Conservation (phyloP, 768 basidiomycete species). For the Lentinula sp. region DNA sequence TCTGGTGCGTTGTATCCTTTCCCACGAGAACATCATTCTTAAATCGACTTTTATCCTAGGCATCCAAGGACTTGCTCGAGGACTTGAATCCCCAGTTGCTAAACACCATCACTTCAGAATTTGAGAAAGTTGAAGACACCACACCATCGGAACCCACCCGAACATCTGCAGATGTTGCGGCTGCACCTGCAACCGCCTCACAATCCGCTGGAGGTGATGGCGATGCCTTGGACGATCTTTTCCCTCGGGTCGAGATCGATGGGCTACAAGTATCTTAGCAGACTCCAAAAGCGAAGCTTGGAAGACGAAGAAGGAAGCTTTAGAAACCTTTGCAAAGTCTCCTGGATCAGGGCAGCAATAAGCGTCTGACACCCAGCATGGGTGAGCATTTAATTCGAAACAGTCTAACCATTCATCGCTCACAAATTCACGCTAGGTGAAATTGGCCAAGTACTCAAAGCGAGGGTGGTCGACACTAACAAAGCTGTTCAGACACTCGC, state of each 20-base stretch:
- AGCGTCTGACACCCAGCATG: constrained; percentile 86
- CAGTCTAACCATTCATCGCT: not conserved
- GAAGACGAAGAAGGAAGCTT: constrained; percentile 94
- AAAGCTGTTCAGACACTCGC: constrained; percentile 89
- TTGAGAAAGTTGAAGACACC: constrained; percentile 84
- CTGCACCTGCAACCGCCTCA: constrained; percentile 34
- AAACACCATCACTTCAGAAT: constrained; percentile 84
- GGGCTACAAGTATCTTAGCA: constrained; percentile 67
- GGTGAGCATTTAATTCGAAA: constrained; percentile 34
- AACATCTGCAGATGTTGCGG: constrained; percentile 68
- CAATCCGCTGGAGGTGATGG: constrained; percentile 33
- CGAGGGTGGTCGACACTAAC: constrained; percentile 86
- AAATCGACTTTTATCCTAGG: constrained; percentile 35
- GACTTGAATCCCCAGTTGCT: constrained; percentile 93
- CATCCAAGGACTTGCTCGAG: constrained; percentile 83
- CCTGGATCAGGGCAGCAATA: constrained; percentile 87
- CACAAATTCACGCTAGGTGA: constrained; percentile 52
- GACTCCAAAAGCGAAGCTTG: constrained; percentile 91
- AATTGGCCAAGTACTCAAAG: constrained; percentile 83
- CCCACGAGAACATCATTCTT: not conserved
- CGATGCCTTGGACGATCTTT: constrained; percentile 89
- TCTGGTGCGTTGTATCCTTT: constrained; percentile 44
- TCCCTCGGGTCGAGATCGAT: constrained; percentile 93
- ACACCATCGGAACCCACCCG: constrained; percentile 74
- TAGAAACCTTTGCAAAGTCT: constrained; percentile 77